These are phyloP conservation scores for Neckera pumila DNA, from an alignment of 225 moss, liverwort and hornwort genomes.

Conservation along the genomic window DNA sequence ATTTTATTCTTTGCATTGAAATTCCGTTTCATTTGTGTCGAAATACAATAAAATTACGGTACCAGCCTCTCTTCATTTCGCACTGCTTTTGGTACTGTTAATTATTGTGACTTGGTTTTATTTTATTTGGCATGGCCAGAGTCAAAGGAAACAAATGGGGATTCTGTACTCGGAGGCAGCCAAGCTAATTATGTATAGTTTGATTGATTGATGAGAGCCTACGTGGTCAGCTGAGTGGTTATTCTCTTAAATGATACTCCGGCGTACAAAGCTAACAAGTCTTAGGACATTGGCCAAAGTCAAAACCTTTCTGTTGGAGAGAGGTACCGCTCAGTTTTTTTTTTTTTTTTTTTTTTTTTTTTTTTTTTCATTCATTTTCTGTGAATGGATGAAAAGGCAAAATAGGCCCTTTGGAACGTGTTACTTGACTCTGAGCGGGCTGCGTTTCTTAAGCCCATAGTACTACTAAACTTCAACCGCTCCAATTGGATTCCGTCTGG, in stretches of 20 bases:
- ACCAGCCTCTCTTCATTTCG: background rate
- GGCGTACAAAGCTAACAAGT: background rate
- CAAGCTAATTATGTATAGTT: background rate
- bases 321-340: no score
- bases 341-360: no score
- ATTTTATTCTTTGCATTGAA: no score
- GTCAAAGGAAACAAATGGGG: background rate
- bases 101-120: background rate
- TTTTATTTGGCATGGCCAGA: background rate
- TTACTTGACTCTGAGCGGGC: no score
- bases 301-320: background rate
- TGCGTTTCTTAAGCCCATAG: no score
- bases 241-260: background rate
- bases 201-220: background rate
- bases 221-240: background rate
- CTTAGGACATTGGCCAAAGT: background rate
- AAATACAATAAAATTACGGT: background rate
- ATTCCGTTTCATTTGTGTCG: no score
- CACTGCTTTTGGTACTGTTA: background rate
- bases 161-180: background rate
- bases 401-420: no score
- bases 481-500: no score
- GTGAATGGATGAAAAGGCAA: no score
- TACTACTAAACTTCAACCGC: no score
- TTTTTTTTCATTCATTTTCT: no score